phyloP scores from a whole-genome alignment of 495 filamentous ascomycete species.

The Annulohypoxylon bovei region DNA sequence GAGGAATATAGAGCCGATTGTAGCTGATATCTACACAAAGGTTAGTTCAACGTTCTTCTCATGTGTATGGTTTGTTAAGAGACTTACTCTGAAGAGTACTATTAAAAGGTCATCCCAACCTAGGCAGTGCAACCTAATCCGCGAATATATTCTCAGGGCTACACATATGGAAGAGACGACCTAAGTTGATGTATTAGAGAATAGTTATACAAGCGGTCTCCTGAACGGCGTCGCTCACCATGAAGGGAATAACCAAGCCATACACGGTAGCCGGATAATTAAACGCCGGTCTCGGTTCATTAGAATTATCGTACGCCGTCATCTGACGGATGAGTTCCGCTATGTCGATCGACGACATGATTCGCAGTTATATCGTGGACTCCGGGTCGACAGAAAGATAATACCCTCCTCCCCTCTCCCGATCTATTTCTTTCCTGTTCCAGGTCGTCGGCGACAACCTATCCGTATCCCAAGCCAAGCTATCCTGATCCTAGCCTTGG shows the following conservation, averaged over 20 bases:
- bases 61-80: not conserved
- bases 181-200: conserved; percentile 17
- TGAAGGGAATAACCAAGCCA: conserved; percentile 38
- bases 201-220: not conserved
- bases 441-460: not conserved
- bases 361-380: conserved; percentile 1
- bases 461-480: not conserved
- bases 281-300: conserved; percentile 30
- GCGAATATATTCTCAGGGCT: conserved; percentile 38
- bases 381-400: not conserved
- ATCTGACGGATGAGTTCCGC: conserved; percentile 31
- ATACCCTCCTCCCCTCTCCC: not conserved
- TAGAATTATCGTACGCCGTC: conserved; percentile 41
- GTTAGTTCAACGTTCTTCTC: not conserved
- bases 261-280: conserved; percentile 33
- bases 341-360: conserved; percentile 20
- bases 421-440: not conserved
- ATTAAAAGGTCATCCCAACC: conserved; percentile 49
- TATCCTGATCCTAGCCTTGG: not conserved
- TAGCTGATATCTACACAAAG: conserved; percentile 35
- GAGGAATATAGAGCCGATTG: conserved; percentile 36
- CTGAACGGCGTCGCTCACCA: conserved; percentile 27
- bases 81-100: conserved; percentile 42
- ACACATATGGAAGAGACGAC: conserved; percentile 44
- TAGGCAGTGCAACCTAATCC: conserved; percentile 35